Base-by-base conservation (phyloP, 1,284 basidiomycete species). In the Sanghuangporus baumii region DNA sequence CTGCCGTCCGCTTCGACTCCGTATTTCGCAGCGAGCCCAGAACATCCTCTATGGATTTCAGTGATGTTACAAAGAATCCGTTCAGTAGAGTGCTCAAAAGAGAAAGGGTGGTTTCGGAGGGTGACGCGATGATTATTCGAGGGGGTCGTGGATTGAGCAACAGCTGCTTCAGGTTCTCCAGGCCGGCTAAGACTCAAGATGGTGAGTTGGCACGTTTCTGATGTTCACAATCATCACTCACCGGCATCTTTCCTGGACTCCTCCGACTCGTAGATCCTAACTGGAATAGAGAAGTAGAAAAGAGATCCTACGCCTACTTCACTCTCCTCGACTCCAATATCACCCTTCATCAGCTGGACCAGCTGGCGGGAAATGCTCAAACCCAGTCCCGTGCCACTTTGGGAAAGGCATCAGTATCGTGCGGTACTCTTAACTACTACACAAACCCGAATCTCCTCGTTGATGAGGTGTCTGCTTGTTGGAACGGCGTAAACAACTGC, bases 391-490 rank as follows among this genome's bases (percentile, higher is more conserved):
- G 65, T 63, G 2, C 59, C 59, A 50, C 57, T 51, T 50, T 23
- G 9, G 7, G 16, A 51, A 26, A 26, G 26, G 1, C 16, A 37
- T 12, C 16, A 7, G 16, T 34, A 37, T 36, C 11, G 37, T 16
- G 23, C 57, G 3, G 16, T 18, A 12, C 36, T 12, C 11, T 0
- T 5, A n/a, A 37, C 6, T 36, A 31, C 1, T 9, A 6, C 40
- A 36, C 57, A 40, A 40, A 59, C 59, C 87, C 87, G 68, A 88
- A 89, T 5, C 83, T 80, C 26, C 86, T 80, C 16, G 87, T 88
- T 0, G 86, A 87, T 0, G 86, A 88, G 67, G 85, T 88, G 74
- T 89, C 87, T 9, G 86, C 87, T 72, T 89, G 87, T 66, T 87
- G 86, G 66, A 89, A 89, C 12, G 87, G 87, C 20, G 85, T 81